Conservation (phyloP, 495 filamentous ascomycete genomes). For the Choiromyces venosus region DNA sequence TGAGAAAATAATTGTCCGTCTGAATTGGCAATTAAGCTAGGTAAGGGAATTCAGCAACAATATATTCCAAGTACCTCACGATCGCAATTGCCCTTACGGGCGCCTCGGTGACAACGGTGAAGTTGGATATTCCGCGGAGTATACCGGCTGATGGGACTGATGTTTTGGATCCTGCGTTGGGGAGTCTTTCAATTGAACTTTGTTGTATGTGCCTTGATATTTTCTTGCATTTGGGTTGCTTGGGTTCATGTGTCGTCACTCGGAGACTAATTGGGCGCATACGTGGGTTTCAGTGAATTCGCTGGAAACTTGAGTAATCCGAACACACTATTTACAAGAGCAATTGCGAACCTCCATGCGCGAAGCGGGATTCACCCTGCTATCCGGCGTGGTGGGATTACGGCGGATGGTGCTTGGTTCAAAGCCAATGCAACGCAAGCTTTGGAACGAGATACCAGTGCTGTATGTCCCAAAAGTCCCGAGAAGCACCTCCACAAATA, state of each 20-base stretch:
- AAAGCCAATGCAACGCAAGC: conserved; percentile 6
- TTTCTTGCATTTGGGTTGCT: no score
- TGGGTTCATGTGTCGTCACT: no score
- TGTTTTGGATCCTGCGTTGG: conserved; percentile 16
- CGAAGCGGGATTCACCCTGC: conserved; percentile 13
- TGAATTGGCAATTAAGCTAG: no score
- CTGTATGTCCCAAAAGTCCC: neutral
- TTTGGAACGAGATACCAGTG: conserved; percentile 11
- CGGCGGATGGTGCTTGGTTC: conserved; percentile 25
- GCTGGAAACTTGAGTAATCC: conserved; percentile 21
- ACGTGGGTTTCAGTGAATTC: conserved; percentile 23
- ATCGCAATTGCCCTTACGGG: no score
- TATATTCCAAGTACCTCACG: no score
- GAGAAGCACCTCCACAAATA: neutral
- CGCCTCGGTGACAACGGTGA: conserved; percentile 1
- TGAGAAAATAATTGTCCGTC: no score
- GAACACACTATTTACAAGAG: conserved; percentile 16
- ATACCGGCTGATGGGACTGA: conserved; percentile 7
- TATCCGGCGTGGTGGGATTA: conserved; percentile 23
- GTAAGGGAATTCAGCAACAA: no score
- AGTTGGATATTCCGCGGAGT: neutral
- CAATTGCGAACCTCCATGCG: conserved; percentile 14
- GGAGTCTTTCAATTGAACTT: conserved; percentile 19
- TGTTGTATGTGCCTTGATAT: conserved; percentile 10
- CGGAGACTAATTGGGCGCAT: neutral